Percentiles rank a stretch among this genome's conserved stretches.
Evolutionary conservation across 306 rosid genomes (phyloP).

Genomic region (Cucurbita moschata): DNA sequence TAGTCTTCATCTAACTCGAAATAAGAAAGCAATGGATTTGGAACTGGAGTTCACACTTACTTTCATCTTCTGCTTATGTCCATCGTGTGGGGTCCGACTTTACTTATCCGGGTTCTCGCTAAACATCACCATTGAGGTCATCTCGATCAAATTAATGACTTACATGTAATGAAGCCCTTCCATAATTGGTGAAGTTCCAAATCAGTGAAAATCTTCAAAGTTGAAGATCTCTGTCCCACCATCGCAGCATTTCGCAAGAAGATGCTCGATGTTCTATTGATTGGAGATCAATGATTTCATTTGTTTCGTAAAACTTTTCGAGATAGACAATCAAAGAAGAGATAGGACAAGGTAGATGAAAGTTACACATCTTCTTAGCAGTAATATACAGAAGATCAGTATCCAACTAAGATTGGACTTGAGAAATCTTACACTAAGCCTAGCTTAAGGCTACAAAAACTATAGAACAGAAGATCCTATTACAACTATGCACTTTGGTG

Average conservation of each 20-base stretch:
- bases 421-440: not conserved
- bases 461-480: not conserved
- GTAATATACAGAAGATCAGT: conserved; percentile 18
- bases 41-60: not conserved
- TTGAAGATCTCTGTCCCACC: not conserved
- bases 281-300: not conserved
- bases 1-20: not conserved
- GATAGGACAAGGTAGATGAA: not conserved
- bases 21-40: too few relatives aligned
- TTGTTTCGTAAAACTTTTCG: not conserved
- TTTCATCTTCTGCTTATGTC: not conserved
- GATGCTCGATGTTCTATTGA: not conserved
- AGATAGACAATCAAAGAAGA: not conserved
- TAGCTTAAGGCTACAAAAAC: not conserved
- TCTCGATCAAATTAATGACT: not conserved
- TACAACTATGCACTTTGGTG: not conserved
- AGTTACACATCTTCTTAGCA: not conserved
- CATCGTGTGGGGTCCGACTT: not conserved
- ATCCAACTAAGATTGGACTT: not conserved
- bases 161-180: not conserved
- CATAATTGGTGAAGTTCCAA: not conserved
- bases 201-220: not conserved
- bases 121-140: not conserved
- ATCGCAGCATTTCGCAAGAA: not conserved
- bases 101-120: not conserved